phyloP scores from a whole-genome alignment of 2,329 filamentous ascomycete species.

The Blastomyces parvus region DNA sequence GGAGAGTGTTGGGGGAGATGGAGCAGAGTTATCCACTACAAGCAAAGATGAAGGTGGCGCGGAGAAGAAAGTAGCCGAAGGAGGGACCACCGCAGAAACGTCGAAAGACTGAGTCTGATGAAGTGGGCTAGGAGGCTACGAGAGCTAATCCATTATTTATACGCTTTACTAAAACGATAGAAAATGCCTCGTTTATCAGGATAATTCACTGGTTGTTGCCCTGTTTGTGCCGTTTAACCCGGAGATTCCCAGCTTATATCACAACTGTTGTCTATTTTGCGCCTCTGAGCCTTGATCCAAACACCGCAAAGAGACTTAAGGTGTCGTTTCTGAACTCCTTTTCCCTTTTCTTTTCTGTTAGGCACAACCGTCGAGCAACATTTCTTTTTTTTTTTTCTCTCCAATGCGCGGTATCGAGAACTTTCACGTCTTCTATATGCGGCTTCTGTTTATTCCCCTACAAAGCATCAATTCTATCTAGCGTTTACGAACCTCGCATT shows the following conservation, averaged over 20 bases:
- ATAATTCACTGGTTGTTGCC: neutral
- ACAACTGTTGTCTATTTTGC: no score
- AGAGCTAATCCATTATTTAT: neutral
- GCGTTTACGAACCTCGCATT: neutral
- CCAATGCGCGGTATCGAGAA: neutral
- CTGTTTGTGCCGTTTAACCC: neutral
- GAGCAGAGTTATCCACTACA: conserved; percentile 7
- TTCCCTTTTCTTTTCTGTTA: neutral
- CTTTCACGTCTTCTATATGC: neutral
- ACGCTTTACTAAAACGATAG: neutral
- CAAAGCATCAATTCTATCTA: neutral
- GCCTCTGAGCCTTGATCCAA: neutral
- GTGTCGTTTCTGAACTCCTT: no score
- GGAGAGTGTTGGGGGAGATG: conserved; percentile 19
- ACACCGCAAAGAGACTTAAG: no score
- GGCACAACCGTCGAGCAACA: neutral
- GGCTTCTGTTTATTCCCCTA: neutral
- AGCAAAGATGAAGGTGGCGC: conserved; percentile 14
- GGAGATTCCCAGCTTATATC: no score
- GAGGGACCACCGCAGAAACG: neutral
- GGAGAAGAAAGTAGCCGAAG: conserved; percentile 11
- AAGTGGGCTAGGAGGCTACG: neutral
- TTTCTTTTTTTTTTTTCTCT: no score
- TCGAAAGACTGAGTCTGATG: neutral
- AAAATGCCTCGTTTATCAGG: neutral